Evolutionary conservation across 176 grass and related monocot genomes (phyloP).

Genomic region (maize (Zea mays)): DNA sequence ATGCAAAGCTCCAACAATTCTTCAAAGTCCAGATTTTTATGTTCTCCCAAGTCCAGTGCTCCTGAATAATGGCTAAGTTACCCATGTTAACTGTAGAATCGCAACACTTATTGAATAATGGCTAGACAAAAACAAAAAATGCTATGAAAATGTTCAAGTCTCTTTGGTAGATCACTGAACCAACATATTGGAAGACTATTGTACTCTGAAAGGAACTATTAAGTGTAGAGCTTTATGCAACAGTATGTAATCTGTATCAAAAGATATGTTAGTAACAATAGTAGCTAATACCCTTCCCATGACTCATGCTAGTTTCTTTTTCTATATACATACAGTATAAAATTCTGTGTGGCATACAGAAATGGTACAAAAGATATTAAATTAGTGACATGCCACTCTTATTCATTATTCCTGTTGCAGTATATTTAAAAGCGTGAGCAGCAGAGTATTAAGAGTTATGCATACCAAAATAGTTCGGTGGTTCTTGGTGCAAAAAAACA

Average conservation of each 20-base stretch:
- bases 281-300: not conserved
- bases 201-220: not conserved
- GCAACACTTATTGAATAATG: not conserved
- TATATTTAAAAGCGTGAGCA: not conserved
- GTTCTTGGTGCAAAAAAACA: not conserved
- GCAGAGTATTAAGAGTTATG: not conserved
- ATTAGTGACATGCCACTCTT: not conserved
- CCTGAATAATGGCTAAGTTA: constrained; percentile 28
- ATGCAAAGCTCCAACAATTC: constrained; percentile 28
- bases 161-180: not conserved
- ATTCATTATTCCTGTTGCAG: not conserved
- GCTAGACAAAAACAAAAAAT: not conserved
- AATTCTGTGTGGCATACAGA: not conserved
- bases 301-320: not conserved
- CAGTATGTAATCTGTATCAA: not conserved
- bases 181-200: not conserved
- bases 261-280: not conserved
- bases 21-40: constrained; percentile 20
- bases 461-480: not conserved
- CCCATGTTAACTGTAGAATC: not conserved
- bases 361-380: not conserved
- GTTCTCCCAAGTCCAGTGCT: constrained; percentile 25
- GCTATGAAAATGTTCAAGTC: not conserved
- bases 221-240: not conserved
- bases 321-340: not conserved